These are phyloP conservation scores for Chaetoscypha palmicola DNA, from an alignment of 2,329 filamentous ascomycete species.

Conservation along the genomic window DNA sequence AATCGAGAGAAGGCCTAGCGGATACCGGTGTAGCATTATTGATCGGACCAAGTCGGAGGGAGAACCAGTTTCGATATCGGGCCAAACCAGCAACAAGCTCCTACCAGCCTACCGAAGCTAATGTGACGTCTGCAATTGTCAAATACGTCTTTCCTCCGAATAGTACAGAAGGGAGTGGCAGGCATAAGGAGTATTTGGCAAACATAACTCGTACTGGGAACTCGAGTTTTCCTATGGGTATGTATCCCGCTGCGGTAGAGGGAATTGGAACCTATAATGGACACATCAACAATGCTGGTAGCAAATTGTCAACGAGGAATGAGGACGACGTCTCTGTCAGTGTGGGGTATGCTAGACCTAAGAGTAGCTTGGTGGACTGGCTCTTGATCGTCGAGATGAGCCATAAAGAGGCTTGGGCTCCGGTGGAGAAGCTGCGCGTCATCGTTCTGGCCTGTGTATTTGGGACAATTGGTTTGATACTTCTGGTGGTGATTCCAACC, in stretches of 20 bases:
- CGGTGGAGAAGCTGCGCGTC: slow-evolving; percentile 67
- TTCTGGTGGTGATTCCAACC: slow-evolving; percentile 67
- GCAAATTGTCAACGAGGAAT: slow-evolving; percentile 61
- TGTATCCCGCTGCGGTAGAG: slow-evolving; percentile 56
- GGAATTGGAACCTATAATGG: slow-evolving; percentile 48
- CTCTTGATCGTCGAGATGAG: slow-evolving; percentile 73
- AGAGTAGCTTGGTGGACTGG: slow-evolving; percentile 69
- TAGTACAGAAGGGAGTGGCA: slow-evolving; percentile 34
- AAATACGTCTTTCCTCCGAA: slow-evolving; percentile 56
- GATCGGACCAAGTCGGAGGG: slow-evolving; percentile 57
- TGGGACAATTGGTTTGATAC: slow-evolving; percentile 66
- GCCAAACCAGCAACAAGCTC: slow-evolving; percentile 42
- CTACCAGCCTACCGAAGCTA: slow-evolving; percentile 33
- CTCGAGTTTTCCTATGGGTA: slow-evolving; percentile 49
- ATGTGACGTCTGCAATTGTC: slow-evolving; percentile 40
- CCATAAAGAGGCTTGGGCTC: slow-evolving; percentile 65
- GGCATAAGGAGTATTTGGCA: slow-evolving; percentile 39
- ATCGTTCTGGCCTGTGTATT: slow-evolving; percentile 83
- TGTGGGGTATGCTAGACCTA: slow-evolving; percentile 70
- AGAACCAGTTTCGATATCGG: slow-evolving; percentile 54
- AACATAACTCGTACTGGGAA: slow-evolving; percentile 29
- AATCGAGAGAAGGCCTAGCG: slow-evolving; percentile 63
- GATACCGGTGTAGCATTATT: slow-evolving; percentile 63
- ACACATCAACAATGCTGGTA: slow-evolving; percentile 59
- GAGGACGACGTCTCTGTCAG: slow-evolving; percentile 65